These are phyloP conservation scores for Cucumis variabilis DNA, from an alignment of 331 rosid genomes.

Conservation along the genomic window DNA sequence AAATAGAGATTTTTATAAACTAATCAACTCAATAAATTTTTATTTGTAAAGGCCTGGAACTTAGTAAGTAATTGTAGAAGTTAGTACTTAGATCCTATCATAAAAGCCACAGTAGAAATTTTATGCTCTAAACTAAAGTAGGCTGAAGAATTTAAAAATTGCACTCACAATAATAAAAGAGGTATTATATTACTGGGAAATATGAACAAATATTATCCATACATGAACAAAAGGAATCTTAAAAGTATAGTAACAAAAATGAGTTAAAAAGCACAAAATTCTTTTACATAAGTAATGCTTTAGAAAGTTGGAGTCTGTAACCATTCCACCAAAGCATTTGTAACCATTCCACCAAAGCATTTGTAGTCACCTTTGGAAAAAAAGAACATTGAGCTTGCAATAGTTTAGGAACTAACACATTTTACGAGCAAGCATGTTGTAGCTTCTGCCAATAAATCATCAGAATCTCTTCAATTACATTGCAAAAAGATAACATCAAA, in stretches of 20 bases:
- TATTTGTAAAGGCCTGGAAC: not conserved
- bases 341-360: slow-evolving; percentile 60
- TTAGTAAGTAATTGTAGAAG: not conserved
- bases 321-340: too few species aligned
- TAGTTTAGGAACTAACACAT: slow-evolving; percentile 54
- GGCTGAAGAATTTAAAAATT: slow-evolving; percentile 30
- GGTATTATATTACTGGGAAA: slow-evolving; percentile 48
- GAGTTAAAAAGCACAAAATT: slow-evolving; percentile 41
- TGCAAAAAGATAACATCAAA: slow-evolving; percentile 44
- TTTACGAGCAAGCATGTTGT: slow-evolving; percentile 45
- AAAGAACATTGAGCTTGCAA: slow-evolving; percentile 47
- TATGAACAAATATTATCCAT: slow-evolving; percentile 40
- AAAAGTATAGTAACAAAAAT: slow-evolving; percentile 48
- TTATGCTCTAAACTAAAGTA: slow-evolving; percentile 37
- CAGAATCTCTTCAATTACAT: slow-evolving; percentile 44
- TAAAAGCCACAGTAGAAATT: too few species aligned
- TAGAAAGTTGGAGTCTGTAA: slow-evolving; percentile 57
- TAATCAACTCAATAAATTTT: not conserved
- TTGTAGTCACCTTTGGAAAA: slow-evolving; percentile 65
- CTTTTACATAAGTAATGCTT: slow-evolving; percentile 63
- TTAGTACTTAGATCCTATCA: not conserved
- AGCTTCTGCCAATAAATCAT: slow-evolving; percentile 48
- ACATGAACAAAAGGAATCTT: slow-evolving; percentile 46
- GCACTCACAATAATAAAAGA: slow-evolving; percentile 53
- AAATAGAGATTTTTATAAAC: not conserved